Evolutionary conservation across 192 early-diverging fungal species (phyloP).

Genomic region (Coemansia guatemalensis): DNA sequence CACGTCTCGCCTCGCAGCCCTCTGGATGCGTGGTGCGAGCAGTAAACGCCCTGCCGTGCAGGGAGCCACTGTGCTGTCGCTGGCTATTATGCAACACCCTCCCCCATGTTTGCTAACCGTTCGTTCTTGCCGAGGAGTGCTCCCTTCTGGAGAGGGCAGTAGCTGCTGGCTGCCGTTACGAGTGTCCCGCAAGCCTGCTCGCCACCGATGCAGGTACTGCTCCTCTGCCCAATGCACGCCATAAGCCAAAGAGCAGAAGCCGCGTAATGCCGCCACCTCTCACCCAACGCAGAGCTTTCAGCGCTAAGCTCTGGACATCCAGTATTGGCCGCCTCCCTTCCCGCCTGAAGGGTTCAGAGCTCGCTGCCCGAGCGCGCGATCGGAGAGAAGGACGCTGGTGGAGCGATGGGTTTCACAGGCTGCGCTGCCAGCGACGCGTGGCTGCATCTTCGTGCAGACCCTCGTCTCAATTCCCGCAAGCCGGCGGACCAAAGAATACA

Average conservation of each 20-base stretch:
- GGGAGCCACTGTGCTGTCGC: neutral
- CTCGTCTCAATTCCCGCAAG: neutral
- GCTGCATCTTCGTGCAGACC: neutral
- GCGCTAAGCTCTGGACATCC: neutral
- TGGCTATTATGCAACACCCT: neutral
- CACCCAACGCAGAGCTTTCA: constrained; percentile 3
- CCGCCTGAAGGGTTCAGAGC: neutral
- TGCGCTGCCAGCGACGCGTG: constrained; percentile 13
- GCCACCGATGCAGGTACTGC: constrained; percentile 20
- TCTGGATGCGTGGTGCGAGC: neutral
- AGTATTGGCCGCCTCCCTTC: neutral
- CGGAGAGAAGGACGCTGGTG: constrained; percentile 1
- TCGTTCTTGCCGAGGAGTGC: no score
- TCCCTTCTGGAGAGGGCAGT: neutral
- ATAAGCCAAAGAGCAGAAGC: neutral
- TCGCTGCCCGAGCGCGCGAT: constrained; percentile 7
- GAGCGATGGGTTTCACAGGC: constrained; percentile 6
- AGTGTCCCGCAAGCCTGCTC: constrained; percentile 8
- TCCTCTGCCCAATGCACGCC: neutral
- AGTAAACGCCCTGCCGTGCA: constrained; percentile 1
- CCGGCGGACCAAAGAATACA: neutral
- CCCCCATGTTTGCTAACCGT: no score
- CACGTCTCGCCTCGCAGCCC: neutral
- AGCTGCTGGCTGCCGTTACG: constrained; percentile 8
- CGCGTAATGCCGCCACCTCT: neutral